phyloP scores from a whole-genome alignment of 306 rosid species.

The Prunus davidiana region DNA sequence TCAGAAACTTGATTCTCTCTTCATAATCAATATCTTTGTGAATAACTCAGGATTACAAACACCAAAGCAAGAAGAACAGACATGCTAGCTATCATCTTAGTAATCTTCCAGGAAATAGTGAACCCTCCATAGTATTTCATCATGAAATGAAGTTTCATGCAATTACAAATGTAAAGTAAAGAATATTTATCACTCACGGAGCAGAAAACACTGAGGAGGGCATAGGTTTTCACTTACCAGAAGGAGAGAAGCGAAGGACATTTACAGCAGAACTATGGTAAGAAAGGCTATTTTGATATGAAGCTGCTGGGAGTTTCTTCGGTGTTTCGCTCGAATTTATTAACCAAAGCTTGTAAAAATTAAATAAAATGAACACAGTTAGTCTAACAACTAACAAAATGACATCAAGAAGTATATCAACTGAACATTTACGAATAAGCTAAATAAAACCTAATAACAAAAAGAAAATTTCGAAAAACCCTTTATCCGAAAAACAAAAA shows the following conservation, averaged over 20 bases:
- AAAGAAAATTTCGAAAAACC: background rate
- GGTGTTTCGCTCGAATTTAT: constrained; percentile 43
- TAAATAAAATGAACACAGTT: constrained; percentile 2
- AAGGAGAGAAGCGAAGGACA: constrained; percentile 74
- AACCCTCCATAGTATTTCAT: background rate
- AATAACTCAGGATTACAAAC: background rate
- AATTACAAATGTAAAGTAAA: background rate
- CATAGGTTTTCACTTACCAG: constrained; percentile 43
- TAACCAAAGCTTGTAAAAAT: constrained; percentile 65
- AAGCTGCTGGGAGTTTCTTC: constrained; percentile 62
- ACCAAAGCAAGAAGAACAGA: background rate
- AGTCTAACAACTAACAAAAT: constrained; percentile 2
- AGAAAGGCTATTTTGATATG: constrained; percentile 65
- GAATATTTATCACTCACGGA: background rate
- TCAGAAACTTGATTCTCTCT: background rate
- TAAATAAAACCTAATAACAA: background rate
- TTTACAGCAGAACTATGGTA: constrained; percentile 82
- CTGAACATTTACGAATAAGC: background rate
- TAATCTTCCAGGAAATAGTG: background rate
- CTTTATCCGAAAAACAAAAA: background rate
- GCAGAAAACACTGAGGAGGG: background rate
- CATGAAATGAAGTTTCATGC: background rate
- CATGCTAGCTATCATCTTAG: background rate
- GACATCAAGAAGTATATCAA: background rate
- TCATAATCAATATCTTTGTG: background rate